A percentile compares a stretch with the other conserved stretches of the same genome.
These are phyloP conservation scores for Chalara sp. DNA, from an alignment of 2,329 filamentous ascomycete species.

Conservation along the genomic window DNA sequence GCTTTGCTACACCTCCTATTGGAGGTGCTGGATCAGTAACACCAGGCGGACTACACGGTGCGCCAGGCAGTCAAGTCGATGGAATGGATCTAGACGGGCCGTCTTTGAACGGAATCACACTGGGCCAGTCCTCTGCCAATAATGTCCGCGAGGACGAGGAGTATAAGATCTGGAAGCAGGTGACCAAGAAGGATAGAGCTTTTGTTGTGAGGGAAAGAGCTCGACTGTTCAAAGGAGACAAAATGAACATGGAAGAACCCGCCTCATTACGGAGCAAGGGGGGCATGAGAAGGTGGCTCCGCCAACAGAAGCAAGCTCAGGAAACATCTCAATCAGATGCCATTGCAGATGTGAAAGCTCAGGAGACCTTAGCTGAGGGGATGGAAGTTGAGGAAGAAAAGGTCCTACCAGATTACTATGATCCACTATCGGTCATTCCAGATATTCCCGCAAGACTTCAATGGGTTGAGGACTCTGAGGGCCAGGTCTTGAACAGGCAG, in stretches of 20 bases:
- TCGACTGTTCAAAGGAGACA: slow-evolving; percentile 77
- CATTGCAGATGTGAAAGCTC: slow-evolving; percentile 38
- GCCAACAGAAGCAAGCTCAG: slow-evolving; percentile 67
- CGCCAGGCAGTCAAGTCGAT: slow-evolving; percentile 69
- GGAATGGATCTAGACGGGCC: slow-evolving; percentile 81
- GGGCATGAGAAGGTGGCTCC: slow-evolving; percentile 83
- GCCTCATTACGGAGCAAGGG: slow-evolving; percentile 79
- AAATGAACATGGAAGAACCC: slow-evolving; percentile 79
- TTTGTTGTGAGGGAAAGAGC: slow-evolving; percentile 78
- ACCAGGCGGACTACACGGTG: slow-evolving; percentile 63
- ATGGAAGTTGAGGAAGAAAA: slow-evolving; percentile 78
- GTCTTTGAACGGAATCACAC: slow-evolving; percentile 57
- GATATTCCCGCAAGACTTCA: slow-evolving; percentile 71
- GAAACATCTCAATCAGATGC: slow-evolving; percentile 37
- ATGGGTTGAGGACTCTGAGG: slow-evolving; percentile 87
- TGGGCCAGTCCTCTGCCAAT: slow-evolving; percentile 57
- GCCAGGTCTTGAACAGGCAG: slow-evolving; percentile 79
- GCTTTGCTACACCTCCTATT: slow-evolving; percentile 75
- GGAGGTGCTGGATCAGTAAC: slow-evolving; percentile 57
- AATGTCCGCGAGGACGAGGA: slow-evolving; percentile 86
- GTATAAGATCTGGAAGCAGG: slow-evolving; percentile 97
- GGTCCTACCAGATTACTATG: slow-evolving; percentile 90
- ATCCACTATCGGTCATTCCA: slow-evolving; percentile 76
- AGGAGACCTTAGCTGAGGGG: slow-evolving; percentile 84
- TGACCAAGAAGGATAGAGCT: slow-evolving; percentile 93